Base-by-base conservation (phyloP, 1,284 basidiomycete genomes). In the Boletus smithii region DNA sequence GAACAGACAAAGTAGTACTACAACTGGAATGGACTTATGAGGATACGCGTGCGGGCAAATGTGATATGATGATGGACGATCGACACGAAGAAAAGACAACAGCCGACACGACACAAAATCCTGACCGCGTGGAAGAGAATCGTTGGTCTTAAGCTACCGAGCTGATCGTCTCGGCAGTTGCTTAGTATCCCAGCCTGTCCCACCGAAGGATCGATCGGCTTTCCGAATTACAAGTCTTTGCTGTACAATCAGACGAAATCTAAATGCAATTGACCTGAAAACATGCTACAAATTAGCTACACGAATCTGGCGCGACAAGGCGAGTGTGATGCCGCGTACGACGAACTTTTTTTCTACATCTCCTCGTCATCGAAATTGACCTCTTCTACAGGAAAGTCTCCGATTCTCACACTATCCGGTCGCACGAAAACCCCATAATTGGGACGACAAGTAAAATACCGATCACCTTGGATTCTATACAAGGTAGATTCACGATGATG, bases 391-490 rank as follows among this genome's bases (percentile, higher is more conserved):
- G 93, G 91, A 66, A 80, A 97, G 65, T 98, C 88, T 1, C 95
- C 95, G 5, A 91, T 76, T 34, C 71, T 77, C 9, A 98, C 81
- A 63, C 83, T 88, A 46, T 94, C 91, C 0, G 91, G 83, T 45
- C 88, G 81, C 10, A 95, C 89, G 65, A 99, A 97, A 5, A 85
- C 83, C 3, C 95, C 95, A 55, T 88, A 85, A 44, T 84, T 87
- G 3, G 80, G 77, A 40, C 68, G 71, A 63, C 91, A 92, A 2
- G 78, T 74, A 62, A 98, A 99, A 67, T 98, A 98, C 14, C 77
- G 73, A 56, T 84, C 81, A 0, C 90, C 93, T 57, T 91, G 79
- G 2, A 97, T 88, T 0, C 93, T 95, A 54, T n/a, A 49, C 5
- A 46, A 31, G 42, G 14, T 18, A 23, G 49, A 26, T 37, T 24